Conservation (phyloP, 257 asterid genomes). For the Linaria vulgaris region DNA sequence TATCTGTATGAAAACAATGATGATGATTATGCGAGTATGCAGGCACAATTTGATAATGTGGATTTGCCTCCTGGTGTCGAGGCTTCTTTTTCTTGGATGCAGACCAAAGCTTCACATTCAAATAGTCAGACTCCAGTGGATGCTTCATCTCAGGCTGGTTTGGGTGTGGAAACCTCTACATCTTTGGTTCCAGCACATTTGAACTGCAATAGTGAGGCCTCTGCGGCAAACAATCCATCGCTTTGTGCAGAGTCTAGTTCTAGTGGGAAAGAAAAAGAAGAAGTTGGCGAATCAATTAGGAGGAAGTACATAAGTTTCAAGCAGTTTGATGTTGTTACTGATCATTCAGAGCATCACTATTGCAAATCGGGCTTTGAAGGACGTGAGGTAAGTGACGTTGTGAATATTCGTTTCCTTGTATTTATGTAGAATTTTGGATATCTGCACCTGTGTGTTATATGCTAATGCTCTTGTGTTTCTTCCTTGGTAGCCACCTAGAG, state of each 20-base stretch:
- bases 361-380: constrained; percentile 33
- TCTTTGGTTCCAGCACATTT: constrained; percentile 10
- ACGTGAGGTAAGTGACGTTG: constrained; percentile 37
- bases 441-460: too few relatives aligned
- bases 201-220: constrained; percentile 14
- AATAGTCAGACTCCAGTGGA: constrained; percentile 19
- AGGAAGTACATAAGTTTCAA: constrained; percentile 37
- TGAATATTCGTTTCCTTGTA: background rate
- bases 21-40: constrained; percentile 42
- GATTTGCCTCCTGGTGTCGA: constrained; percentile 71
- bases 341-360: constrained; percentile 57
- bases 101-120: constrained; percentile 24
- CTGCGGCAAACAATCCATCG: constrained; percentile 38
- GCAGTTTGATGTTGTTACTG: constrained; percentile 45
- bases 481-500: constrained; percentile 43
- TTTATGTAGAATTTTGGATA: background rate
- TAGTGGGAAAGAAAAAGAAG: constrained; percentile 32
- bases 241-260: constrained; percentile 32
- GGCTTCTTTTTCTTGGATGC: constrained; percentile 55
- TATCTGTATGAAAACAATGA: constrained; percentile 26
- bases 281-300: constrained; percentile 30
- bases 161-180: constrained; percentile 16
- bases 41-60: constrained; percentile 56
- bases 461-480: constrained; percentile 8
- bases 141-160: constrained; percentile 3